Evolutionary conservation across 176 grass and related monocot species (phyloP).

Genomic region (Pontederia crassipes): DNA sequence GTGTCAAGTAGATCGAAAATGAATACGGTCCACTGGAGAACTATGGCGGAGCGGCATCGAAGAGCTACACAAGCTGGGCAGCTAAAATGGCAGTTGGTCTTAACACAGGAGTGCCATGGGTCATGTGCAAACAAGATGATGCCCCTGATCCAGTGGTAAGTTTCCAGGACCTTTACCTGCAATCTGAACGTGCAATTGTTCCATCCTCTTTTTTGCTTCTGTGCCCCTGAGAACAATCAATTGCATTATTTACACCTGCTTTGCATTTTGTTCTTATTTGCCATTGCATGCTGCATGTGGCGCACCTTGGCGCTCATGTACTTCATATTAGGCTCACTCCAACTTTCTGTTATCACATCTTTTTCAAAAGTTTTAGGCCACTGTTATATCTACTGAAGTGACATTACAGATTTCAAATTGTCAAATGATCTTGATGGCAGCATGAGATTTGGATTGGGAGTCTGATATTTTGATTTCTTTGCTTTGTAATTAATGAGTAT

Average conservation of each 20-base stretch:
- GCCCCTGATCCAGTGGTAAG: conserved; percentile 86
- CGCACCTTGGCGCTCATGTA: too few species aligned
- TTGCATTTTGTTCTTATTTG: not conserved
- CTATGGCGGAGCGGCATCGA: conserved; percentile 37
- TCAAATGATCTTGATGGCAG: too few species aligned
- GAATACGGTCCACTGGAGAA: conserved; percentile 82
- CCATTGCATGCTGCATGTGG: too few species aligned
- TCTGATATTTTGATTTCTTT: too few species aligned
- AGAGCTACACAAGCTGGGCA: conserved; percentile 60
- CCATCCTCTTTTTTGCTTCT: not conserved
- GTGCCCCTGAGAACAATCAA: not conserved
- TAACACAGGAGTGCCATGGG: conserved; percentile 84
- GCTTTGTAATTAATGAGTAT: not conserved
- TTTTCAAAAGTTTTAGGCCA: too few species aligned
- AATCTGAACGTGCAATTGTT: not conserved
- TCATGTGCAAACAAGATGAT: conserved; percentile 98
- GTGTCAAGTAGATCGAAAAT: conserved; percentile 59
- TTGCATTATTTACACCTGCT: not conserved
- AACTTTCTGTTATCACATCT: too few species aligned
- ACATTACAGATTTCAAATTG: too few species aligned
- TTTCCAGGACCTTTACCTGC: not conserved
- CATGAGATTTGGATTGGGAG: too few species aligned
- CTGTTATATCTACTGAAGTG: too few species aligned
- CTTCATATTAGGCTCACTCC: too few species aligned
- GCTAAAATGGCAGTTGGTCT: conserved; percentile 81